These are phyloP conservation scores for Aspergillus hortae DNA, from an alignment of 2,329 filamentous ascomycete species.

Conservation along the genomic window DNA sequence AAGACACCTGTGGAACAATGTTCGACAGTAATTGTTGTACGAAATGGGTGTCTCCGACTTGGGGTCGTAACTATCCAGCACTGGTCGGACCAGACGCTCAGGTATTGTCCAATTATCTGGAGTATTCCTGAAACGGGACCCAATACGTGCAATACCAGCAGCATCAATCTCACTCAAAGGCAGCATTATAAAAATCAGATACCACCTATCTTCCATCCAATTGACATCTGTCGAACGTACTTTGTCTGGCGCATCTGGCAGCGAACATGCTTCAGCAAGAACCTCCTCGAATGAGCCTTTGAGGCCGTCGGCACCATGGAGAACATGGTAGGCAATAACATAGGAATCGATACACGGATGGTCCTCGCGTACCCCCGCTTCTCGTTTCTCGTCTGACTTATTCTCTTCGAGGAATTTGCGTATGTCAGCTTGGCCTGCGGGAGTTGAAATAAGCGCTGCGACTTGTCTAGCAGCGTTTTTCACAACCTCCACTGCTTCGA, in stretches of 20 bases:
- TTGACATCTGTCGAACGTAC: conserved; percentile 31
- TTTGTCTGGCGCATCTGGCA: conserved; percentile 32
- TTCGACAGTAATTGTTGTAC: conserved; percentile 55
- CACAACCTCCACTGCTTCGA: conserved; percentile 28
- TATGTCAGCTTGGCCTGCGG: conserved; percentile 34
- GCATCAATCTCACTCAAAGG: conserved; percentile 53
- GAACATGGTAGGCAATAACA: conserved; percentile 45
- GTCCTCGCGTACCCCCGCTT: conserved; percentile 47
- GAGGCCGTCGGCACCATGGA: conserved; percentile 29
- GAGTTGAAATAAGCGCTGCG: conserved; percentile 30
- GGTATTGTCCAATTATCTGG: conserved; percentile 51
- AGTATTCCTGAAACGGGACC: conserved; percentile 36
- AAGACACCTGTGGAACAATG: conserved; percentile 51
- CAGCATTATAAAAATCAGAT: conserved; percentile 49
- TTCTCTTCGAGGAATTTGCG: conserved; percentile 45
- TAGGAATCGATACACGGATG: conserved; percentile 44
- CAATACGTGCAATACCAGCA: conserved; percentile 44
- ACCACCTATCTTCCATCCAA: conserved; percentile 37
- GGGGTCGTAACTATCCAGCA: conserved; percentile 46
- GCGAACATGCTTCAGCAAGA: conserved; percentile 33
- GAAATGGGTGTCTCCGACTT: conserved; percentile 40
- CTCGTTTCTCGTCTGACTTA: conserved; percentile 37
- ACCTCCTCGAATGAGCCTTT: conserved; percentile 43
- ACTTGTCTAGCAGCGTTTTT: conserved; percentile 34
- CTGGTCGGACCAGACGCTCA: conserved; percentile 43